Evolutionary conservation across 495 filamentous ascomycete species (phyloP).

Genomic region (Evernia prunastri): DNA sequence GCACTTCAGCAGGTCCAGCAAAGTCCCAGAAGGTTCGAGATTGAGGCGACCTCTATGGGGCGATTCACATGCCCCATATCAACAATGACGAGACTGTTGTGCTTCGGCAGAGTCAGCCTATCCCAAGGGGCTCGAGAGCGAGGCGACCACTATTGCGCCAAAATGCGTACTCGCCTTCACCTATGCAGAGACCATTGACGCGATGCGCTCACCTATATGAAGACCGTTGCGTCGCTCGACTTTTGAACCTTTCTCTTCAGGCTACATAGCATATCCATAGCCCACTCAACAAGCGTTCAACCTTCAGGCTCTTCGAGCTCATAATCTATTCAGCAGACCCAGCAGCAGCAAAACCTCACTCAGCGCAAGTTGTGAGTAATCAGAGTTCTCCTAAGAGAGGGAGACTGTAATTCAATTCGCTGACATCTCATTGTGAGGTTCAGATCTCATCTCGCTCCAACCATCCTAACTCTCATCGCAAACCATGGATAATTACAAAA

Average conservation of each 20-base stretch:
- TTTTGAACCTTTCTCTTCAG: background rate
- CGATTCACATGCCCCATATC: background rate
- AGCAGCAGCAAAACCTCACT: background rate
- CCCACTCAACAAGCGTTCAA: background rate
- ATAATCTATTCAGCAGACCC: background rate
- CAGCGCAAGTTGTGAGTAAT: background rate
- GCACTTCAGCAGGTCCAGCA: background rate
- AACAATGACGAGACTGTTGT: background rate
- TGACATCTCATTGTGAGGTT: background rate
- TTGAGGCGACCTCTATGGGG: background rate
- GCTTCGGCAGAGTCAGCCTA: background rate
- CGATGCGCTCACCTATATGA: background rate
- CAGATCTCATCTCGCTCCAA: background rate
- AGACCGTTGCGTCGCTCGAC: background rate
- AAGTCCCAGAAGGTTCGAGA: background rate
- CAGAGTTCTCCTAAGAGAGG: background rate
- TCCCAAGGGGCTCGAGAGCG: background rate
- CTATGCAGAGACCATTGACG: background rate
- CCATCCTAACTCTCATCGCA: background rate
- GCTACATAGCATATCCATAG: background rate
- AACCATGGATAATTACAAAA: background rate
- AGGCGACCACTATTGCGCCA: background rate
- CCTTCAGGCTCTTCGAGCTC: background rate
- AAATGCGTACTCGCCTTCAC: background rate
- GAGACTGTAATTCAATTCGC: background rate